Percentiles rank a stretch among this genome's conserved stretches.
Conservation (phyloP, 495 filamentous ascomycete genomes). For the Stereocaulon alpinum region DNA sequence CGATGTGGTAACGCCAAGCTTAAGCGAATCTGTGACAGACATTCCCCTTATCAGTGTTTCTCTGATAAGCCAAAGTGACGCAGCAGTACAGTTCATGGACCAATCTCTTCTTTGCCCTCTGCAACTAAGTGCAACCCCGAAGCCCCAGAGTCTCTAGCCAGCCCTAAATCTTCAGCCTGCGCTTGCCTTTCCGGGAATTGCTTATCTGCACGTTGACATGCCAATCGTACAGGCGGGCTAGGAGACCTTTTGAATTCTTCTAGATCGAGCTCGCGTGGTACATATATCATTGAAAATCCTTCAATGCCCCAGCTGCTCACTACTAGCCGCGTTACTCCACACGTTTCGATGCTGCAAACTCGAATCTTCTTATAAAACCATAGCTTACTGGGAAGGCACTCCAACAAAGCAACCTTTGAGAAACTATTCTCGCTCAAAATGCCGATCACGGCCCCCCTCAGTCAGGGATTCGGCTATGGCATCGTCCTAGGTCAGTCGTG, state of each 20-base stretch:
- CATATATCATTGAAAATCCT: neutral
- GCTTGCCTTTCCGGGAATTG: constrained; percentile 1
- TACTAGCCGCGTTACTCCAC: too few species aligned
- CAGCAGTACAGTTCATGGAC: neutral
- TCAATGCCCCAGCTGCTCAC: too few species aligned
- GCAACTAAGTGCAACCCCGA: neutral
- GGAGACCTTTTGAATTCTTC: neutral
- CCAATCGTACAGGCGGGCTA: neutral
- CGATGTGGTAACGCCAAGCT: neutral
- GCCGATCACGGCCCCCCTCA: constrained; percentile 41
- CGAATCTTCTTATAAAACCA: too few species aligned
- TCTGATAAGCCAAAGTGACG: neutral
- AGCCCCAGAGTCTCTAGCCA: neutral
- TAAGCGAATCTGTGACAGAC: neutral
- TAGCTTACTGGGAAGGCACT: too few species aligned
- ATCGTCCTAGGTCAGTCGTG: constrained; percentile 52
- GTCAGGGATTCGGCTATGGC: constrained; percentile 69
- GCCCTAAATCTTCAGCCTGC: neutral
- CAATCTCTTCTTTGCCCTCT: constrained; percentile 3
- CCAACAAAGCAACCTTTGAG: too few species aligned
- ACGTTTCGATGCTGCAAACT: too few species aligned
- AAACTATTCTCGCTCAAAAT: constrained; percentile 3
- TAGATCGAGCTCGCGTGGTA: neutral
- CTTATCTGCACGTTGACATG: constrained; percentile 4
- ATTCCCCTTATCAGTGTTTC: neutral